Conservation (phyloP, 768 basidiomycete species). For the Hebeloma cylindrosporum region DNA sequence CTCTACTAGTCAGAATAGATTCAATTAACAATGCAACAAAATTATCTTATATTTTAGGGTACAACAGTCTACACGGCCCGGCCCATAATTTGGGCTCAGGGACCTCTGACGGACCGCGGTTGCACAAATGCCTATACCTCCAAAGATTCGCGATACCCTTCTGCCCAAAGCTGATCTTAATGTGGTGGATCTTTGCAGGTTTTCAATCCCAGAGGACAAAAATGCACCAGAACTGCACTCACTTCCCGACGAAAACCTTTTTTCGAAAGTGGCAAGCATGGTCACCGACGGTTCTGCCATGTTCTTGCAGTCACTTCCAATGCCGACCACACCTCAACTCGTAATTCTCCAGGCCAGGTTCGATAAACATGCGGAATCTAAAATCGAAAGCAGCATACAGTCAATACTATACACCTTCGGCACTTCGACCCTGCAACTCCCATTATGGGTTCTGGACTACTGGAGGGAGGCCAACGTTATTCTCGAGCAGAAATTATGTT, state of each 20-base stretch:
- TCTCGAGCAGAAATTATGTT: constrained; percentile 4
- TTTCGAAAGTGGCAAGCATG: background rate
- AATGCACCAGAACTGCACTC: constrained; percentile 2
- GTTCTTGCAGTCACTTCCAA: background rate
- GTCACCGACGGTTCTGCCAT: background rate
- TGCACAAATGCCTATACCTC: too few relatives aligned
- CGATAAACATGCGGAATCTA: background rate
- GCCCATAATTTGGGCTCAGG: too few relatives aligned
- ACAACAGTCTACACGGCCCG: too few relatives aligned
- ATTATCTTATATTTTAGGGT: too few relatives aligned
- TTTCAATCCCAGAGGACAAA: background rate
- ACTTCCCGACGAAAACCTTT: background rate
- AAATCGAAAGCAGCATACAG: background rate
- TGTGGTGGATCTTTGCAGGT: constrained; percentile 6
- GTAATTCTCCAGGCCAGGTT: background rate
- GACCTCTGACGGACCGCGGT: too few relatives aligned
- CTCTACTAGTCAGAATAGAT: too few relatives aligned
- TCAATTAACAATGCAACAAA: too few relatives aligned
- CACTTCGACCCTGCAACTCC: constrained; percentile 1
- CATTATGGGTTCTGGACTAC: constrained; percentile 18
- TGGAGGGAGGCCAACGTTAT: constrained; percentile 11
- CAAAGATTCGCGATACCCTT: background rate
- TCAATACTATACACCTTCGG: constrained; percentile 4
- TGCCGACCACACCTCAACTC: background rate
- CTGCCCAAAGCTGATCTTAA: constrained; percentile 7